Evolutionary conservation across 2,329 filamentous ascomycete species (phyloP).

Genomic region (Alternaria ethzedia): DNA sequence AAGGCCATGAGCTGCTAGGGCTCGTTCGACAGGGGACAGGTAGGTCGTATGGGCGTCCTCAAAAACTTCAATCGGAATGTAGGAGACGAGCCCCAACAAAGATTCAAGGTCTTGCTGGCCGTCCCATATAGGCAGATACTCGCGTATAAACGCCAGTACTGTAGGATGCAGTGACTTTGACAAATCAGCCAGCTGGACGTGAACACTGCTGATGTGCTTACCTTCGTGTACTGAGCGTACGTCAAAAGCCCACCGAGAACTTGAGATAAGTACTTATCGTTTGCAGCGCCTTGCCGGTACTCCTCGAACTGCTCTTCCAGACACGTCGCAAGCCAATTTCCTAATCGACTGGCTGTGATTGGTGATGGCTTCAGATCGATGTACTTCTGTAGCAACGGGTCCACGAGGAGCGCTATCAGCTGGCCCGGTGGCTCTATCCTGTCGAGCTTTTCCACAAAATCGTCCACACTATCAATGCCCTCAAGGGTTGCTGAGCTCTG

Average conservation of each 20-base stretch:
- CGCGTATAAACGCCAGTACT: constrained; percentile 40
- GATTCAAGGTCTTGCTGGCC: constrained; percentile 38
- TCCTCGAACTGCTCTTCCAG: constrained; percentile 45
- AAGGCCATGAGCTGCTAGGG: constrained; percentile 46
- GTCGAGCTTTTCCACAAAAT: constrained; percentile 76
- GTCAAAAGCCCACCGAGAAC: constrained; percentile 41
- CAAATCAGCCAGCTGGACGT: constrained; percentile 5
- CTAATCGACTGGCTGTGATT: constrained; percentile 36
- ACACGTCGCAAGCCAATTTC: constrained; percentile 48
- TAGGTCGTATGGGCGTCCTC: constrained; percentile 49
- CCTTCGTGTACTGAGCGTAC: constrained; percentile 47
- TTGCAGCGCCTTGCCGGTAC: constrained; percentile 18
- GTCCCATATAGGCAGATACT: constrained; percentile 48
- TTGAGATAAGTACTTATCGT: constrained; percentile 34
- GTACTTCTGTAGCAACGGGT: constrained; percentile 78
- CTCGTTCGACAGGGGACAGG: constrained; percentile 50
- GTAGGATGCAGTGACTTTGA: constrained; percentile 40
- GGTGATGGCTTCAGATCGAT: constrained; percentile 61
- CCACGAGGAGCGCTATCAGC: constrained; percentile 75
- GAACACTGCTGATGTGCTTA: constrained; percentile 3
- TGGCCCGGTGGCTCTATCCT: constrained; percentile 83
- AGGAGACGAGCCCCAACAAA: constrained; percentile 61
- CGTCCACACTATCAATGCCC: constrained; percentile 74
- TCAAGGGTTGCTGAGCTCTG: constrained; percentile 64
- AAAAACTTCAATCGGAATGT: constrained; percentile 58